A percentile compares a stretch with the other conserved stretches of the same genome.
These are phyloP conservation scores for Sphagnum tenellum DNA, from an alignment of 225 moss, liverwort and hornwort species.

Conservation along the genomic window DNA sequence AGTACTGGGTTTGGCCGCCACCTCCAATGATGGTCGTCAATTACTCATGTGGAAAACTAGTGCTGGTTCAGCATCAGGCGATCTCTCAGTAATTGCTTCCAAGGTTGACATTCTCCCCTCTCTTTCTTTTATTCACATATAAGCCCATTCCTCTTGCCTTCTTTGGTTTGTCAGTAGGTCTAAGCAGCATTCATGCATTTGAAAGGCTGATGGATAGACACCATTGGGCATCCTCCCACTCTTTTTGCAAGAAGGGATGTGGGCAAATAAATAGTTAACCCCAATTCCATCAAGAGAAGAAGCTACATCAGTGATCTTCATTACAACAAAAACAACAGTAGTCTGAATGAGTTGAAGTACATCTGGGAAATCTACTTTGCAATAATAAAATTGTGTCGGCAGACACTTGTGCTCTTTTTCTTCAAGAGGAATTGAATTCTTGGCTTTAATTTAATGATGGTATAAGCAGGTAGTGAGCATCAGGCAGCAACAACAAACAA, in stretches of 20 bases:
- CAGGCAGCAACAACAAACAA: slow-evolving; percentile 6
- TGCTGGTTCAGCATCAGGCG: slow-evolving; percentile 12
- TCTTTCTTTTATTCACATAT: too few species aligned
- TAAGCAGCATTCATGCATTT: too few species aligned
- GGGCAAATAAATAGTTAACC: too few species aligned
- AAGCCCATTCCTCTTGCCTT: too few species aligned
- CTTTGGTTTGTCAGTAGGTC: too few species aligned
- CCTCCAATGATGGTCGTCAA: slow-evolving; percentile 9
- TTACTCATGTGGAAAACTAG: slow-evolving; percentile 10
- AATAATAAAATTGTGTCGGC: neutral
- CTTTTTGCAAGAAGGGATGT: too few species aligned
- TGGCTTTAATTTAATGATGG: neutral
- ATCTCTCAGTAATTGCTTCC: slow-evolving; percentile 18
- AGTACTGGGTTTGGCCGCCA: slow-evolving; percentile 10
- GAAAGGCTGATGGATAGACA: too few species aligned
- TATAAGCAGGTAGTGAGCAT: slow-evolving; percentile 8
- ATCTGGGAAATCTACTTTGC: neutral
- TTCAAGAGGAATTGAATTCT: neutral
- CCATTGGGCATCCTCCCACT: too few species aligned
- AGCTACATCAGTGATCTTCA: too few species aligned
- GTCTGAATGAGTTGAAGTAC: neutral
- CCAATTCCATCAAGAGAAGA: too few species aligned
- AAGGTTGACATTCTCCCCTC: slow-evolving; percentile 6
- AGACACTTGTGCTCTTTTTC: neutral
- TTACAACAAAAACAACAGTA: neutral